These are phyloP conservation scores for Colletotrichum navitas DNA, from an alignment of 2,329 filamentous ascomycete species.

Conservation along the genomic window DNA sequence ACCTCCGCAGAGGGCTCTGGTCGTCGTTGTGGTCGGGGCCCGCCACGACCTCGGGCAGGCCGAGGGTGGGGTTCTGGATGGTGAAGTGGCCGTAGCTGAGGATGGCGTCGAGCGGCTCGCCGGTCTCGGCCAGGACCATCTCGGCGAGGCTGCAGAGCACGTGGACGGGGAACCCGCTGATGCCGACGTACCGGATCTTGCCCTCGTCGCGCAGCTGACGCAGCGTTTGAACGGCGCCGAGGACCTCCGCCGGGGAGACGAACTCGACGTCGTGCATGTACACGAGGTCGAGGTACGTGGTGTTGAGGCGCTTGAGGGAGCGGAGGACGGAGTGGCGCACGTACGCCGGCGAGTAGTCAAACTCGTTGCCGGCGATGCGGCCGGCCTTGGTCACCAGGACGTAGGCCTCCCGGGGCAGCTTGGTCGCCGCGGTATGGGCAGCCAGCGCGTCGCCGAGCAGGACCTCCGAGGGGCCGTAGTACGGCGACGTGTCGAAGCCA, in stretches of 20 bases:
- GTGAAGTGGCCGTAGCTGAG: conserved; percentile 40
- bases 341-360: conserved; percentile 38
- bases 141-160: conserved; percentile 79
- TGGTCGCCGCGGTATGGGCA: conserved; percentile 72
- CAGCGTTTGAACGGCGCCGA: conserved; percentile 77
- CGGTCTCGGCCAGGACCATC: conserved; percentile 28
- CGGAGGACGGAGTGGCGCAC: conserved; percentile 71
- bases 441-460: conserved; percentile 46
- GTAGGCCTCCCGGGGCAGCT: conserved; percentile 24
- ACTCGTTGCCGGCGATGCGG: conserved; percentile 35
- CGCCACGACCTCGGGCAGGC: conserved; percentile 88
- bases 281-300: conserved; percentile 79
- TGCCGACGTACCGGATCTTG: conserved; percentile 84
- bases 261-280: conserved; percentile 89
- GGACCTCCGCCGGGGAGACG: conserved; percentile 73
- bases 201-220: conserved; percentile 81
- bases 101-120: conserved; percentile 30
- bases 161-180: conserved; percentile 88
- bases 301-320: conserved; percentile 74
- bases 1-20: conserved; percentile 78
- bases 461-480: conserved; percentile 39
- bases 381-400: conserved; percentile 49
- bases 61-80: conserved; percentile 35
- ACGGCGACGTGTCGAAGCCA: conserved; percentile 40
- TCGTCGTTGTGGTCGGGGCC: conserved; percentile 92